Base-by-base conservation (phyloP, 1,284 basidiomycete species). In the Mixia osmundae region DNA sequence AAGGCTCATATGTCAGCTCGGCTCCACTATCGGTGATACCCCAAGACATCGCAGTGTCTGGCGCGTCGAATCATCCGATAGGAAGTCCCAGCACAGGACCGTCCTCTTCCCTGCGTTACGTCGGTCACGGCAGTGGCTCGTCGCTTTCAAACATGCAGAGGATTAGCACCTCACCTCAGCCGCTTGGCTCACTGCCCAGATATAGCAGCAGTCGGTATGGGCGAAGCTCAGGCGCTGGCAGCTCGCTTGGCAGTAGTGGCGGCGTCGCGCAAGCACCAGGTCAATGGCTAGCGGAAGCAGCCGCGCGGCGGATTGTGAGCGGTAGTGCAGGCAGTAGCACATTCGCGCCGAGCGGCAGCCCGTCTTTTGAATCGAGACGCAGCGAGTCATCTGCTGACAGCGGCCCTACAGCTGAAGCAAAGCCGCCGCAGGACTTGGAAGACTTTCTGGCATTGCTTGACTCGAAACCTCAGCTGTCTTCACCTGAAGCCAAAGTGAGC, bases 371-470 rank as follows among this genome's bases (percentile, higher is more conserved):
- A 8, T 19, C 16, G 10, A 7, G 27, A 6, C n/a, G 7, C 12
- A n/a, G 8, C 25, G n/a, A 18, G 14, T 5, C 14, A 8, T 20
- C 19, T 4, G 12, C 12, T 29, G 12, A 27, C 14, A 8, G 14
- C n/a, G 12, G 3, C 5, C 10, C 15, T 19, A 20, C 22, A 9
- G 5, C 35, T 27, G 30, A 11, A 8, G 6, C 8, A 6, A 11
- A 14, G 14, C 12, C 7, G 7, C 27, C 14, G 27, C 15, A 40
- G 10, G 49, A 50, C 19, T 35, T 38, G 26, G 48, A 41, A 18
- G 48, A 47, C 10, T 51, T 51, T 40, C 27, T 51, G 6, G 37
- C 39, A 1, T 16, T 49, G 39, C 43, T 51, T 22, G 50, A 50
- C 25, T 37, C 42, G 22, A 40, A 39, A n/a, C 47, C 48, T 3